Evolutionary conservation across 768 basidiomycete genomes (phyloP).

Genomic region (Boletus pseudo-olivaceus): DNA sequence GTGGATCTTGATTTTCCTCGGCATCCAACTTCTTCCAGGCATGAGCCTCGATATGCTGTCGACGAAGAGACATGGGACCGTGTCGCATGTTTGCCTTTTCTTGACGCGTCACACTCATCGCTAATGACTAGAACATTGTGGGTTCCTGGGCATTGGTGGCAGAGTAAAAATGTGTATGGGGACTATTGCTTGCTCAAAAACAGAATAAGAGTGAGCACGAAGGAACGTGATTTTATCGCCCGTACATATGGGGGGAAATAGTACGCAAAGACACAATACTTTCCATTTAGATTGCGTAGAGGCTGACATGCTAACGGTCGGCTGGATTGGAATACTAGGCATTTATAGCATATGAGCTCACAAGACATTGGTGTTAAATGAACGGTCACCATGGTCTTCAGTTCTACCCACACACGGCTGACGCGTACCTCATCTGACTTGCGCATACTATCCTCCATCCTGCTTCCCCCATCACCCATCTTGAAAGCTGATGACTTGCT

Average conservation of each 20-base stretch:
- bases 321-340: slow-evolving; percentile 19
- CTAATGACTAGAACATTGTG: slow-evolving; percentile 74
- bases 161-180: slow-evolving; percentile 70
- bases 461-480: slow-evolving; percentile 46
- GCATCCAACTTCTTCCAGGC: slow-evolving; percentile 48
- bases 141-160: slow-evolving; percentile 72
- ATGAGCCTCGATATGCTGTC: slow-evolving; percentile 79
- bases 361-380: not conserved
- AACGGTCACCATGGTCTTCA: slow-evolving; percentile 11
- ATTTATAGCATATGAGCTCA: slow-evolving; percentile 1
- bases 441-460: slow-evolving; percentile 31
- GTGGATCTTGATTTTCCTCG: slow-evolving; percentile 86
- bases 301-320: slow-evolving; percentile 17
- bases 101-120: slow-evolving; percentile 75
- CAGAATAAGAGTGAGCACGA: slow-evolving; percentile 31
- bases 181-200: slow-evolving; percentile 89
- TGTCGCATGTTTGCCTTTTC: slow-evolving; percentile 75
- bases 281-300: slow-evolving; percentile 6
- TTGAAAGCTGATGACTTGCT: slow-evolving; percentile 37
- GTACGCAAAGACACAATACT: slow-evolving; percentile 5
- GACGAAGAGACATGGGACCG: slow-evolving; percentile 74
- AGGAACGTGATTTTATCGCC: slow-evolving; percentile 22
- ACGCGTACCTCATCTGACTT: slow-evolving; percentile 43
- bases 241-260: slow-evolving; percentile 7
- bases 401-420: slow-evolving; percentile 23